phyloP scores from a whole-genome alignment of 1,284 basidiomycete species.

The Meira nashicola region DNA sequence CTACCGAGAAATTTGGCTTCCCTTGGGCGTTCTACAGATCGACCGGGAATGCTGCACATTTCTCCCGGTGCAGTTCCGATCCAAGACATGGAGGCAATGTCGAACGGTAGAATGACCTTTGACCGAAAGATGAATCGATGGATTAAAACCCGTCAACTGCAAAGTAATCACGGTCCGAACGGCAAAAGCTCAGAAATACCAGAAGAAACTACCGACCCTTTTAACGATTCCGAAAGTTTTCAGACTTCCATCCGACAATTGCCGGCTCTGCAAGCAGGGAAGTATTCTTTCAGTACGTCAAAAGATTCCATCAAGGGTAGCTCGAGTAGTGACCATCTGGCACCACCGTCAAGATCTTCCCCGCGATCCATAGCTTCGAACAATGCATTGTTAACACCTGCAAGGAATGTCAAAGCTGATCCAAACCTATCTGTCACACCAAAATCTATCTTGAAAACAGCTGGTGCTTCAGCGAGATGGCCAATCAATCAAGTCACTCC shows the following conservation, averaged over 20 bases:
- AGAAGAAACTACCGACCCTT: conserved; percentile 29
- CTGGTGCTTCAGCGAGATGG: background rate
- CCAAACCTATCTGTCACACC: background rate
- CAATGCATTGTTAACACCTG: background rate
- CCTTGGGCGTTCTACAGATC: background rate
- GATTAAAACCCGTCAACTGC: conserved; percentile 21
- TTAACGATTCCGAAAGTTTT: conserved; percentile 34
- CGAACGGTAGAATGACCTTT: conserved; percentile 29
- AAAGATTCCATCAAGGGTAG: background rate
- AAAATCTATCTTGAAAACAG: conserved; percentile 6
- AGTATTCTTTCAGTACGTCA: background rate
- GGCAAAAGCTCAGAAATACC: no score
- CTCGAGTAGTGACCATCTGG: background rate
- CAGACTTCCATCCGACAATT: conserved; percentile 3
- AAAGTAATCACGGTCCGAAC: conserved; percentile 8
- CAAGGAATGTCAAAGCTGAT: background rate
- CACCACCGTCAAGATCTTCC: background rate
- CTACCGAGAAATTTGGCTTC: background rate
- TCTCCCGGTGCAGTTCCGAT: conserved; percentile 28
- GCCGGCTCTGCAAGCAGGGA: background rate
- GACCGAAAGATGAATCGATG: conserved; percentile 29
- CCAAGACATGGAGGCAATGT: conserved; percentile 28
- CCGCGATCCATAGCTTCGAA: background rate
- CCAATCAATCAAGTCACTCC: background rate
- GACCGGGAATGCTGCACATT: conserved; percentile 30